phyloP scores from a whole-genome alignment of 495 filamentous ascomycete genomes.

The Durotheca rogersii region DNA sequence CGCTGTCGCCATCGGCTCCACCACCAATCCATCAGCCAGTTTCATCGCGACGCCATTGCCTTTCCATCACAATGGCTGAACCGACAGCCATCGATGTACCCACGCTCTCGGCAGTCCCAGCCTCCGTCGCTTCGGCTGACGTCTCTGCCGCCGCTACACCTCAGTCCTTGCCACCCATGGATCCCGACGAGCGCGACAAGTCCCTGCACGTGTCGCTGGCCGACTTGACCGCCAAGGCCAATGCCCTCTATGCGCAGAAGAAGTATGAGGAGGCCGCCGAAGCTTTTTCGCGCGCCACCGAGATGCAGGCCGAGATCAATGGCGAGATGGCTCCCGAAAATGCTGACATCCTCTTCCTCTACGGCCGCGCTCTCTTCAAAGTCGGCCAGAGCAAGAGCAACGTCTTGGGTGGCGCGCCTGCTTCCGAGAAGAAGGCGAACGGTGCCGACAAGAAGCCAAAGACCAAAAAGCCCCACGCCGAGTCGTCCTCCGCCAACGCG shows the following conservation, averaged over 20 bases:
- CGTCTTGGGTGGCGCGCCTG: constrained; percentile 81
- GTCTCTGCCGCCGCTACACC: constrained; percentile 30
- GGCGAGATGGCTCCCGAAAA: constrained; percentile 88
- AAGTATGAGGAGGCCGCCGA: constrained; percentile 83
- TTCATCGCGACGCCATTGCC: background rate
- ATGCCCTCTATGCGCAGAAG: constrained; percentile 73
- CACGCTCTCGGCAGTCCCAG: constrained; percentile 29
- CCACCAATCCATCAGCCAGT: background rate
- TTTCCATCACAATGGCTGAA: constrained; percentile 30
- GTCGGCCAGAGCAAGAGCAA: constrained; percentile 92
- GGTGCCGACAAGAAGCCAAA: constrained; percentile 43
- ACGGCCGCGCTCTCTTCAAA: constrained; percentile 89
- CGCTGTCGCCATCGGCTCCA: background rate
- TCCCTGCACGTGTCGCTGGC: constrained; percentile 58
- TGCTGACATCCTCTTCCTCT: constrained; percentile 87
- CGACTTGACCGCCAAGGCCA: constrained; percentile 56
- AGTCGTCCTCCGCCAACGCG: constrained; percentile 18
- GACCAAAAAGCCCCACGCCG: constrained; percentile 32
- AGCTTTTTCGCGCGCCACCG: constrained; percentile 81
- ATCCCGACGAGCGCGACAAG: constrained; percentile 44
- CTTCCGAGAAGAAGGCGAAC: constrained; percentile 57
- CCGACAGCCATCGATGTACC: constrained; percentile 30
- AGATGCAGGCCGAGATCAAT: constrained; percentile 86
- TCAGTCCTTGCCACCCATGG: constrained; percentile 35
- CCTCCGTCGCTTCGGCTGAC: constrained; percentile 28